Evolutionary conservation across 2,329 filamentous ascomycete species (phyloP).

Genomic region (Colletotrichum sp.): DNA sequence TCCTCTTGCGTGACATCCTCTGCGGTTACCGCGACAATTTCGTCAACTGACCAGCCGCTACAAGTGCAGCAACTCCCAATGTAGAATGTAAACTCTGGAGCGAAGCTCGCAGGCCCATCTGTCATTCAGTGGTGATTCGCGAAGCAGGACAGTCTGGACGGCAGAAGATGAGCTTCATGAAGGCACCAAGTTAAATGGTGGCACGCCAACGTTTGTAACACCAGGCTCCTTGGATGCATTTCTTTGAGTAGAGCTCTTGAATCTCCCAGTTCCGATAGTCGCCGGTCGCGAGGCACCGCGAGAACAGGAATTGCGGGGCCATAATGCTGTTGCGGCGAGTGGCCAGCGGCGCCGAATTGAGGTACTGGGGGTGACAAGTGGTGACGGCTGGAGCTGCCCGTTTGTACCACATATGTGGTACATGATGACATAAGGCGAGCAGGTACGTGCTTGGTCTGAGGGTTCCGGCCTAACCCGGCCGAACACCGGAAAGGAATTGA

Average conservation of each 20-base stretch:
- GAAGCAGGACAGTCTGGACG: background rate
- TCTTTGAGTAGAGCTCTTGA: background rate
- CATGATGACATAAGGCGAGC: too few species aligned
- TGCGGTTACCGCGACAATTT: background rate
- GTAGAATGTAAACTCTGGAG: background rate
- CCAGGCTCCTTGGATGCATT: background rate
- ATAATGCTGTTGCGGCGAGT: background rate
- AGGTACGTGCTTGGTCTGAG: too few species aligned
- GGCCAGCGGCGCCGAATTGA: too few species aligned
- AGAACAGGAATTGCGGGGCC: background rate
- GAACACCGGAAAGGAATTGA: too few species aligned
- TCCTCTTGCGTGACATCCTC: background rate
- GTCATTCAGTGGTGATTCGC: background rate
- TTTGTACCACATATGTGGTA: too few species aligned
- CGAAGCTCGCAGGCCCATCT: background rate
- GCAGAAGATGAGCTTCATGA: background rate
- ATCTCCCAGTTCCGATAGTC: background rate
- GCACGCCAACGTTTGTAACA: background rate
- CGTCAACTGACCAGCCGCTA: background rate
- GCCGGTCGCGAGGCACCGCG: background rate
- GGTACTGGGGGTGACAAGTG: too few species aligned
- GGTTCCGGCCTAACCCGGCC: too few species aligned
- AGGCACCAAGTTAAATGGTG: fast-evolving
- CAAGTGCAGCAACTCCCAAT: background rate
- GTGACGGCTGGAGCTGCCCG: too few species aligned